phyloP scores from a whole-genome alignment of 1,284 basidiomycete genomes.

The Sanghuangporus weigelae region DNA sequence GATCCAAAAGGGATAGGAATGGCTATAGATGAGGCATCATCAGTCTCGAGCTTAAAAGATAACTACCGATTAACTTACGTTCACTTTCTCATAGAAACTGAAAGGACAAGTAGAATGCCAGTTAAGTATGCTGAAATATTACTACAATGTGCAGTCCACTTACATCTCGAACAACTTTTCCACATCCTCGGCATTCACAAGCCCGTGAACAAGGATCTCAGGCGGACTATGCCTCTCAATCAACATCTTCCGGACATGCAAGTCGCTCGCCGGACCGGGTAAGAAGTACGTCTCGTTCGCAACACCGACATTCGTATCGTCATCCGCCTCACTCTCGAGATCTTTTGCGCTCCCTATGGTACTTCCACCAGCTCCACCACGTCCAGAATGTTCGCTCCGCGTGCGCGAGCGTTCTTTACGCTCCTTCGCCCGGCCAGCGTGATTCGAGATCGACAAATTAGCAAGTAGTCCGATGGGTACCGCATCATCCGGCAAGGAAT shows the following conservation, averaged over 20 bases:
- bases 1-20: slow-evolving; percentile 71
- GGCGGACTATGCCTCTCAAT: slow-evolving; percentile 79
- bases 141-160: slow-evolving; percentile 26
- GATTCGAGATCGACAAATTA: slow-evolving; percentile 57
- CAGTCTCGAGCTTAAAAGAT: not conserved
- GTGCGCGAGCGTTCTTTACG: slow-evolving; percentile 31
- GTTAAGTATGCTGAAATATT: slow-evolving; percentile 6
- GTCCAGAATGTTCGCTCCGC: slow-evolving; percentile 20
- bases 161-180: slow-evolving; percentile 81
- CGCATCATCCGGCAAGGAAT: slow-evolving; percentile 51
- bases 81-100: slow-evolving; percentile 65
- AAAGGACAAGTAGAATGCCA: not conserved
- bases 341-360: slow-evolving; percentile 24
- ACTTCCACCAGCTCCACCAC: slow-evolving; percentile 25
- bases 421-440: slow-evolving; percentile 25
- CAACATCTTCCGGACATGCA: slow-evolving; percentile 61
- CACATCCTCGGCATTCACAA: slow-evolving; percentile 77
- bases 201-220: slow-evolving; percentile 76
- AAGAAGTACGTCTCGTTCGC: slow-evolving; percentile 80
- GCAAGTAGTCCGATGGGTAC: slow-evolving; percentile 73
- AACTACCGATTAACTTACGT: slow-evolving; percentile 39
- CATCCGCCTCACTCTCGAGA: slow-evolving; percentile 23
- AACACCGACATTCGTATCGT: slow-evolving; percentile 70
- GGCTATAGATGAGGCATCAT: slow-evolving; percentile 37
- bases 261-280: slow-evolving; percentile 71